Conservation (phyloP, 345 rosid genomes). For the Turritis glabra region DNA sequence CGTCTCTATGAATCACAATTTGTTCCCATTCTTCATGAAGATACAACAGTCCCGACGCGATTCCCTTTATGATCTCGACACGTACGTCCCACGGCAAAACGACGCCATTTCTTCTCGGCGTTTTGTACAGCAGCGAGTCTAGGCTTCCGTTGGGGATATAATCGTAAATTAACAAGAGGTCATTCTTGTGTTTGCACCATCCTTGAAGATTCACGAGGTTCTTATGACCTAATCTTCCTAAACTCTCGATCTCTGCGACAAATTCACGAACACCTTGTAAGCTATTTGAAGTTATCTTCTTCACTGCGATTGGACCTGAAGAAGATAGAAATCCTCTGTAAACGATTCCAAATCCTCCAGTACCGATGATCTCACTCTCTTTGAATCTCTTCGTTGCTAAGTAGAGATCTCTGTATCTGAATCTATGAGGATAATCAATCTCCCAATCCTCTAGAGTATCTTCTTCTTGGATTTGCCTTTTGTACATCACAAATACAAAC, state of each 20-base stretch:
- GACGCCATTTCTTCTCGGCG: conserved; percentile 9
- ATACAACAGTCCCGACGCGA: conserved; percentile 34
- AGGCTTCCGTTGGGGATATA: conserved; percentile 38
- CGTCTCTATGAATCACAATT: conserved; percentile 37
- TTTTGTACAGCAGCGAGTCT: conserved; percentile 18
- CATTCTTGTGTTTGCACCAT: conserved; percentile 57
- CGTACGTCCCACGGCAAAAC: conserved; percentile 32
- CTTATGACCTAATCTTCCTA: conserved; percentile 59
- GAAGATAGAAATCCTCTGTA: conserved; percentile 26
- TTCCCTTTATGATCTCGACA: conserved; percentile 31
- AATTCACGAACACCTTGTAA: conserved; percentile 59
- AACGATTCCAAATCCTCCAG: conserved; percentile 35
- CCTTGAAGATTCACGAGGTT: conserved; percentile 66
- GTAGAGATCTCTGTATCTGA: conserved; percentile 35
- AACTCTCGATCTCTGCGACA: conserved; percentile 58
- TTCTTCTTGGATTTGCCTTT: conserved; percentile 14
- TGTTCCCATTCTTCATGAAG: conserved; percentile 43
- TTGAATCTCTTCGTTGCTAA: conserved; percentile 29
- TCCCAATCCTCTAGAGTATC: conserved; percentile 40
- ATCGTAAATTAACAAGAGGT: conserved; percentile 56
- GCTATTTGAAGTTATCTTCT: conserved; percentile 40
- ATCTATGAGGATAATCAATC: conserved; percentile 35
- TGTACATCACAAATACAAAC: conserved; percentile 20
- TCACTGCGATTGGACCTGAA: conserved; percentile 30
- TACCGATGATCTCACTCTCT: conserved; percentile 33